Evolutionary conservation across 768 basidiomycete genomes (phyloP).

Genomic region (Rhizopogon sp.): DNA sequence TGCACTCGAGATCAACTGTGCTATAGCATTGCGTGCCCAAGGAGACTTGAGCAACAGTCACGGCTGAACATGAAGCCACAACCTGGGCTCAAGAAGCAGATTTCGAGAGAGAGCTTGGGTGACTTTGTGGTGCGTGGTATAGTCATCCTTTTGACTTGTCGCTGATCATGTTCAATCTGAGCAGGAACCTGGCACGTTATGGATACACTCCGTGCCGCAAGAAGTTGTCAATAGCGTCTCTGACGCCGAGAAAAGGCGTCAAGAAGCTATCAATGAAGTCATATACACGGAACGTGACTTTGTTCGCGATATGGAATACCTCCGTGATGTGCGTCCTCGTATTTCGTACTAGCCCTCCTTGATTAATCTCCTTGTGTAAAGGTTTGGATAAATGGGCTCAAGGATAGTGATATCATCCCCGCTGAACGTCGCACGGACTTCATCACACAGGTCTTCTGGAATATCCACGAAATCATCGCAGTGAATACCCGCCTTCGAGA

Average conservation of each 20-base stretch:
- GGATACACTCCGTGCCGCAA: constrained; percentile 95
- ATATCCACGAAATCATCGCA: constrained; percentile 86
- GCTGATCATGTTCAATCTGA: constrained; percentile 25
- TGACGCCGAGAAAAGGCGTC: constrained; percentile 90
- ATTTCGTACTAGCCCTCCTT: not conserved
- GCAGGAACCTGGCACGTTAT: constrained; percentile 78
- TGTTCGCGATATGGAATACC: constrained; percentile 95
- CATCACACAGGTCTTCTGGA: constrained; percentile 96
- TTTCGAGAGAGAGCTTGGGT: constrained; percentile 74
- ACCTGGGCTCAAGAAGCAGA: constrained; percentile 81
- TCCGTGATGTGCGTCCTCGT: constrained; percentile 71
- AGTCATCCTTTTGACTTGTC: not conserved
- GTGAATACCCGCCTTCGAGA: constrained; percentile 93
- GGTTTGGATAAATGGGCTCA: constrained; percentile 88
- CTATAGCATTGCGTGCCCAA: constrained; percentile 95
- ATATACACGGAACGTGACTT: constrained; percentile 94
- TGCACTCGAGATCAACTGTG: constrained; percentile 93
- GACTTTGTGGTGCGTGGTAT: constrained; percentile 60
- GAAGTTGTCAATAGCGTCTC: constrained; percentile 91
- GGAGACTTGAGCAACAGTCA: constrained; percentile 91
- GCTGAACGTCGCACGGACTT: constrained; percentile 75
- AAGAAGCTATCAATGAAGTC: constrained; percentile 98
- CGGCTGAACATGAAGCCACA: constrained; percentile 91
- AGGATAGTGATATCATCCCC: constrained; percentile 73
- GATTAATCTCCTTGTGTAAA: constrained; percentile 23